Base-by-base conservation (phyloP, 257 asterid genomes). In the Nicotiana otophora region DNA sequence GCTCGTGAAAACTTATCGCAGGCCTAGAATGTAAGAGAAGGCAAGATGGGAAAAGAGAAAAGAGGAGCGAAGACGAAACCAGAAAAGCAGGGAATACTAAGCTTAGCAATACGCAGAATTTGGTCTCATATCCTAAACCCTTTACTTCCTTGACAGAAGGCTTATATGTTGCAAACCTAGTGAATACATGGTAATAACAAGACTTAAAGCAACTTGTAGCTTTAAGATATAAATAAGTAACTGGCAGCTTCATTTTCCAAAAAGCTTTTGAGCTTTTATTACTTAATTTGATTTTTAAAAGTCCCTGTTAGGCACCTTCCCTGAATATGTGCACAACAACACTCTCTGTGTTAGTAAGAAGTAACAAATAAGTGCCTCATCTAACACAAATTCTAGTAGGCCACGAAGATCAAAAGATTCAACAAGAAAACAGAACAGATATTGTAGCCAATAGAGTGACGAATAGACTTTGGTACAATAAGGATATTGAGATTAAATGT, bases 351-450 rank as follows among this genome's bases (percentile, higher is more conserved):
- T 15, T 26, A 28, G 46, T 26, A 75, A 75, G 80, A 75, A 75
- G 26, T 26, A 75, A 75, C 28, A 48, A 39, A 75, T 26, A 75
- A 51, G 80, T 1, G 42, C 80, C 62, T 48, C 80, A 74, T 75
- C 80, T 75, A 39, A 75, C 23, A 51, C 28, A 51, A 51, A 75
- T 51, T 51, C 28, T 75, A 48, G 62, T 14, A 53, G 80, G 17
- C 31, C 46, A 48, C 16, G 63, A 75, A 51, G 46, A 51, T 51
- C 80, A 51, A 75, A 75, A 75, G 80, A 75, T 51, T 75, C 63
- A 75, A 51, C 80, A 51, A 75, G 80, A 36, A 75, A 75, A 48
- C 46, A 75, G 28, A 74, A 74, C 26, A 74, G 64, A 75, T 28
- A 75, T 31, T 51, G 64, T 4, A 75, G 64, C 57, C 51, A 26